A percentile compares a stretch with the other conserved stretches of the same genome.
Conservation (phyloP, 345 rosid species). For the Linum tenue region DNA sequence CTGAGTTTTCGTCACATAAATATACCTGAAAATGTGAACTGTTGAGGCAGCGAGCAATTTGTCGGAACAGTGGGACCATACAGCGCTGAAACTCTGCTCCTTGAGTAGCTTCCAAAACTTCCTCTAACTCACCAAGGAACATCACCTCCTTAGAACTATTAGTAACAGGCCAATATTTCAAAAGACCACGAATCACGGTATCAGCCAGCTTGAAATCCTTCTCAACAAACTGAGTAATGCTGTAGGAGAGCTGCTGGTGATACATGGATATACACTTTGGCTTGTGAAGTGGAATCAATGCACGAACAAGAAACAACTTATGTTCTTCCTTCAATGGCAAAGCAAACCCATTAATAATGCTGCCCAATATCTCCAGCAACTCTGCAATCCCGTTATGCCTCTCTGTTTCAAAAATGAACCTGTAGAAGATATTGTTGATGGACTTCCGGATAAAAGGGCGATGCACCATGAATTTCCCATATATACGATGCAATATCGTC, state of each 20-base stretch:
- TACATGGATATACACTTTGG: constrained; percentile 1
- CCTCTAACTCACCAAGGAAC: constrained; percentile 7
- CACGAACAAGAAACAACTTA: constrained; percentile 4
- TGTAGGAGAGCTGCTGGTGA: constrained; percentile 2
- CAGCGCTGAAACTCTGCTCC: constrained; percentile 5
- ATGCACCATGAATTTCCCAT: constrained; percentile 4
- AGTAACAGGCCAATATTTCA: not conserved
- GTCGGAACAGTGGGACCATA: constrained; percentile 2
- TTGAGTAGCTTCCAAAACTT: constrained; percentile 1
- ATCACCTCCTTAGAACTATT: not conserved
- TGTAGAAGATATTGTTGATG: not conserved
- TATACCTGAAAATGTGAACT: constrained; percentile 3
- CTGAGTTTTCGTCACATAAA: not conserved
- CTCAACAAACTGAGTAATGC: constrained; percentile 3
- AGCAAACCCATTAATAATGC: constrained; percentile 3
- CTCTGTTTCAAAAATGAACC: constrained; percentile 1
- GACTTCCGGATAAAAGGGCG: constrained; percentile 3
- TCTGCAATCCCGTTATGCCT: constrained; percentile 5
- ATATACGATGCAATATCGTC: not conserved
- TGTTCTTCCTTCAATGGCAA: constrained; percentile 6
- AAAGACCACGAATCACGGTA: constrained; percentile 1
- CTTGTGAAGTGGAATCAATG: constrained; percentile 3
- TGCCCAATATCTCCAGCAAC: constrained; percentile 3
- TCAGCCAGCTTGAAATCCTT: constrained; percentile 5
- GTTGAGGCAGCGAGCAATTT: constrained; percentile 1